These are phyloP conservation scores for Fomitopsis palustris DNA, from an alignment of 1,284 basidiomycete genomes.

Conservation along the genomic window DNA sequence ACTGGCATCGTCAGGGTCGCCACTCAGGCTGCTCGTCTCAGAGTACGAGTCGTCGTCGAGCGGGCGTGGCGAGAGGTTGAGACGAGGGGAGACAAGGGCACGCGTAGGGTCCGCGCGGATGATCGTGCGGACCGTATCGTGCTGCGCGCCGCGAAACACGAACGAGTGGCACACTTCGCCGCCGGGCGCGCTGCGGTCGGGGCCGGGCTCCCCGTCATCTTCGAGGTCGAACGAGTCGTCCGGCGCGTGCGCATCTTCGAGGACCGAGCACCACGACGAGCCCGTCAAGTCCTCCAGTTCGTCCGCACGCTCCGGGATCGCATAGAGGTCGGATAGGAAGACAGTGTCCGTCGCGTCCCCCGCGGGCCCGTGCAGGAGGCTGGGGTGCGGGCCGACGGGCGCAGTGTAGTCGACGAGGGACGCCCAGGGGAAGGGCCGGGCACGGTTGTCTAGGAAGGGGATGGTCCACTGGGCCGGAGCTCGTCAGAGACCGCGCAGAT, in stretches of 20 bases:
- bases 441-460: neutral
- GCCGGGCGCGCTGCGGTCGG: neutral
- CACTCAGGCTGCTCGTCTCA: neutral
- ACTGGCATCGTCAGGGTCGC: neutral
- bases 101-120: neutral
- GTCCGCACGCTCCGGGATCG: neutral
- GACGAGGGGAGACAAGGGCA: neutral
- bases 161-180: constrained; percentile 1
- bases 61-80: no score
- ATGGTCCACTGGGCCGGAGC: neutral
- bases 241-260: neutral
- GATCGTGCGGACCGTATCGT: constrained; percentile 5
- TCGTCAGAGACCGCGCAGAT: neutral
- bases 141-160: constrained; percentile 5
- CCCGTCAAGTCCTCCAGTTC: neutral
- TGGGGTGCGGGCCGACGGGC: neutral
- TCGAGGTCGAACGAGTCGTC: neutral
- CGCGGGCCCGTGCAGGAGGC: neutral
- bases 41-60: neutral
- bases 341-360: neutral
- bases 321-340: neutral
- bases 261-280: neutral
- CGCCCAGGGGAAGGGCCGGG: neutral
- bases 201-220: neutral
- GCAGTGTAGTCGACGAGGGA: neutral